These are phyloP conservation scores for Geranomyces variabilis DNA, from an alignment of 192 early-diverging fungal genomes.

Conservation along the genomic window DNA sequence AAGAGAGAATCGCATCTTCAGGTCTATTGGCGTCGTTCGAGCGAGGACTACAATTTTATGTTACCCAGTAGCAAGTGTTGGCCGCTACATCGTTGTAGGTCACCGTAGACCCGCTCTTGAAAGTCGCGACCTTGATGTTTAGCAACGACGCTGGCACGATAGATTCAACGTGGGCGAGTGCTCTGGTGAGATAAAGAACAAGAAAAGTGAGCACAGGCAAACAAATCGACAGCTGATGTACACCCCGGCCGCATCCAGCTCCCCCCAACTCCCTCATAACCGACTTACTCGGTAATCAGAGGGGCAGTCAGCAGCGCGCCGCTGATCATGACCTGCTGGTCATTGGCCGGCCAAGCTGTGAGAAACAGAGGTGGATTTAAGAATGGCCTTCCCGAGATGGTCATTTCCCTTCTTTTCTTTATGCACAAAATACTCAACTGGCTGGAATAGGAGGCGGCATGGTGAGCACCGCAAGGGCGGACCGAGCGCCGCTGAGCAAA, in stretches of 20 bases:
- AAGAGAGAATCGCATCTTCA: too few species aligned
- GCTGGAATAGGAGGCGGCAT: conserved; percentile 5
- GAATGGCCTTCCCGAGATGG: too few species aligned
- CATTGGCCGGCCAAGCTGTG: conserved; percentile 20
- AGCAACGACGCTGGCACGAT: conserved; percentile 25
- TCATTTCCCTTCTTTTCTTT: too few species aligned
- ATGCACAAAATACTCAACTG: not conserved
- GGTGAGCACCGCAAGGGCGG: not conserved
- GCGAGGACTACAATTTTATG: too few species aligned
- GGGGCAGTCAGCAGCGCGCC: conserved; percentile 24
- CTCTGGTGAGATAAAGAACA: conserved; percentile 7
- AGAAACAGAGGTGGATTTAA: conserved; percentile 10
- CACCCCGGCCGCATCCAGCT: too few species aligned
- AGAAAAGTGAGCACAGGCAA: not conserved
- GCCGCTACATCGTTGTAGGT: conserved; percentile 20
- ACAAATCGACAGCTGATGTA: not conserved
- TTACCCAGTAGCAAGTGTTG: conserved; percentile 32
- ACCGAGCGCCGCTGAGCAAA: too few species aligned
- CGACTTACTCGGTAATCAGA: conserved; percentile 26
- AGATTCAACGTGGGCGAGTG: conserved; percentile 31
- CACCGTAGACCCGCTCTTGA: conserved; percentile 26
- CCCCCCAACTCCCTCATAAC: not conserved
- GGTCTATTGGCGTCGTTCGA: too few species aligned
- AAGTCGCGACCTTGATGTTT: conserved; percentile 26
- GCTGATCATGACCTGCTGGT: conserved; percentile 25